Evolutionary conservation across 345 rosid genomes (phyloP), one percentile per base, ranked within the genome.

Genomic region (Melaleuca alternifolia): DNA sequence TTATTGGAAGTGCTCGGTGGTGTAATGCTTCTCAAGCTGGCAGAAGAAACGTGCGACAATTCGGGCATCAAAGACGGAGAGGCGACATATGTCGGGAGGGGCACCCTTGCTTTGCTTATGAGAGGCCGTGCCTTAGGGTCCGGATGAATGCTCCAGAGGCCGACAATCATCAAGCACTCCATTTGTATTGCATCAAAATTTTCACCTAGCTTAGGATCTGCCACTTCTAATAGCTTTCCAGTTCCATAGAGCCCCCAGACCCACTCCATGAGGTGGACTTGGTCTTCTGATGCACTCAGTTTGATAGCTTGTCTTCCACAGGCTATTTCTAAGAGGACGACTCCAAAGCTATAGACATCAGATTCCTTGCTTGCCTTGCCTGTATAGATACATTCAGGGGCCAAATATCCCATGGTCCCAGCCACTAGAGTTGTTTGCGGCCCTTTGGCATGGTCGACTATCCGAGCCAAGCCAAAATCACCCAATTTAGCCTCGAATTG

Each of bases 401-500:
- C 77, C 85, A n/a, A 82, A 82, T 16, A 86, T 76, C 77, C 75
- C 46, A 2, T 33, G 12, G 77, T 65, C 46, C 77, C 46, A 3
- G 46, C 77, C 56, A 86, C 15, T 6, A 81, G 57, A 6, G 89
- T 89, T 6, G 89, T 86, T 46, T 84, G 88, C 5, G 85, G 84
- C 12, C 86, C 88, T 24, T 83, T 75, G 20, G 86, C 89, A 46
- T 87, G 92, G 51, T 90, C 90, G 1, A 90, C 90, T n/a, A 88
- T 85, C 75, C 92, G 86, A 10, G 93, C 93, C 1, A 89, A 10
- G 54, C 93, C 93, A 28, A 91, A 91, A 75, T 91, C 93, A 0
- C 92, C 91, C 0, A 90, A 89, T 85, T 90, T 90, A 3, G 92
- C 88, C 41, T 88, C 79, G 14, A 88, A 88, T 8, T 51, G 54